Conservation (phyloP, 225 moss, liverwort and hornwort species). For the Antitrichia curtipendula region DNA sequence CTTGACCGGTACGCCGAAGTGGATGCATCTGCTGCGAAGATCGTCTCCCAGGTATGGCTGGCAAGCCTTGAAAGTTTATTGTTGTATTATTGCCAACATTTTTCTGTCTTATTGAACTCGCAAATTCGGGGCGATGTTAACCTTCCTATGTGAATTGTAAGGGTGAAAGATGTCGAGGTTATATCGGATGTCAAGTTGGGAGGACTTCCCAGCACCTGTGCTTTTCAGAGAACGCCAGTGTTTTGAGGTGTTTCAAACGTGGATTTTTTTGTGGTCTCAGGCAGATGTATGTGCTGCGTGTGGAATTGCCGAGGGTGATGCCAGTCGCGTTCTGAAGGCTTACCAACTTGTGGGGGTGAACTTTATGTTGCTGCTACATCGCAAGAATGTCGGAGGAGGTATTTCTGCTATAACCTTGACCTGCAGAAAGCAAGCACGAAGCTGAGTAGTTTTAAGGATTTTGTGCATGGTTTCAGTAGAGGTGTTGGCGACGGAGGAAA, state of each 20-base stretch:
- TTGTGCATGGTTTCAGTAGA: not conserved
- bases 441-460: not conserved
- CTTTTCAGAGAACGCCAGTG: not conserved
- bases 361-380: slow-evolving; percentile 77
- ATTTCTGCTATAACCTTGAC: not conserved
- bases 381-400: slow-evolving; percentile 87
- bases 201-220: not conserved
- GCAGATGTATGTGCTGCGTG: slow-evolving; percentile 92
- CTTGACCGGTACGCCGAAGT: slow-evolving; percentile 75
- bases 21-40: slow-evolving; percentile 78
- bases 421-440: not conserved
- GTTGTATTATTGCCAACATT: not conserved
- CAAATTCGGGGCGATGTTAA: not conserved
- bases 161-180: not conserved
- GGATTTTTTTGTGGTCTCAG: slow-evolving; percentile 22
- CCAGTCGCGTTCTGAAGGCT: slow-evolving; percentile 59
- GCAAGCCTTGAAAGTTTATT: not conserved
- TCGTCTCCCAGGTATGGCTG: slow-evolving; percentile 61
- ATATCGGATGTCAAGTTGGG: not conserved
- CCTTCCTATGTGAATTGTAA: not conserved
- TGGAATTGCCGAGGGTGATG: slow-evolving; percentile 44
- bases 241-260: not conserved
- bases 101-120: not conserved
- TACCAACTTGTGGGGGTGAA: slow-evolving; percentile 97
- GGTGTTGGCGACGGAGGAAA: not conserved